A percentile compares a stretch with the other conserved stretches of the same genome.
Conservation (phyloP, 495 filamentous ascomycete genomes). For the Xylaria intraflava region DNA sequence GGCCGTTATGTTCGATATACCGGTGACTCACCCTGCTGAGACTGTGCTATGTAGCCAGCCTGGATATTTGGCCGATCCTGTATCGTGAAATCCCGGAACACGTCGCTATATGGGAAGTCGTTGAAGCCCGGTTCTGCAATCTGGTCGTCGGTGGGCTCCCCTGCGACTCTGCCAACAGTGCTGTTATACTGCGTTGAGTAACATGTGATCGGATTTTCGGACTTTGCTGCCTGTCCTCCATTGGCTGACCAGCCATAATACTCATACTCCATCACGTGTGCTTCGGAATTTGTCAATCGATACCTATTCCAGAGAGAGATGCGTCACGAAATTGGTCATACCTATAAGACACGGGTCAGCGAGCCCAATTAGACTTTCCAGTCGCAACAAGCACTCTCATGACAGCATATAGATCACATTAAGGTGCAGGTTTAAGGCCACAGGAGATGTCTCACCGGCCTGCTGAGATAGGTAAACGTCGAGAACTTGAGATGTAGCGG, state of each 20-base stretch:
- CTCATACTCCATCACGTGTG: slow-evolving; percentile 1
- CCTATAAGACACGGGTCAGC: neutral
- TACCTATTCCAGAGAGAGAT: neutral
- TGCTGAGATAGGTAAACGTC: neutral
- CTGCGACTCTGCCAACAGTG: neutral
- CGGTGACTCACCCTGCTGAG: slow-evolving; percentile 8
- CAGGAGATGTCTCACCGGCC: neutral
- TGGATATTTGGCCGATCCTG: neutral
- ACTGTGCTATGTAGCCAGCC: neutral
- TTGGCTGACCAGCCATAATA: neutral
- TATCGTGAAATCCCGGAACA: neutral
- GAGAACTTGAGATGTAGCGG: no score
- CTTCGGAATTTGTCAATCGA: neutral
- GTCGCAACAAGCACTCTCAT: neutral
- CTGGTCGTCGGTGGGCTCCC: neutral
- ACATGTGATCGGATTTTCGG: neutral
- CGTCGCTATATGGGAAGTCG: neutral
- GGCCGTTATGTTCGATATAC: neutral
- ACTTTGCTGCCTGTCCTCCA: slow-evolving; percentile 1
- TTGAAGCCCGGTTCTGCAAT: neutral
- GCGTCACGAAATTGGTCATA: slow-evolving; percentile 1
- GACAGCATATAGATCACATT: neutral
- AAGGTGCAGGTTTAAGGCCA: neutral
- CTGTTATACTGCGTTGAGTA: neutral
- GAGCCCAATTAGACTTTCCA: neutral